Percentiles rank a stretch among this genome's conserved stretches.
These are phyloP conservation scores for Russula ochroleuca DNA, from an alignment of 768 basidiomycete species.

Conservation along the genomic window DNA sequence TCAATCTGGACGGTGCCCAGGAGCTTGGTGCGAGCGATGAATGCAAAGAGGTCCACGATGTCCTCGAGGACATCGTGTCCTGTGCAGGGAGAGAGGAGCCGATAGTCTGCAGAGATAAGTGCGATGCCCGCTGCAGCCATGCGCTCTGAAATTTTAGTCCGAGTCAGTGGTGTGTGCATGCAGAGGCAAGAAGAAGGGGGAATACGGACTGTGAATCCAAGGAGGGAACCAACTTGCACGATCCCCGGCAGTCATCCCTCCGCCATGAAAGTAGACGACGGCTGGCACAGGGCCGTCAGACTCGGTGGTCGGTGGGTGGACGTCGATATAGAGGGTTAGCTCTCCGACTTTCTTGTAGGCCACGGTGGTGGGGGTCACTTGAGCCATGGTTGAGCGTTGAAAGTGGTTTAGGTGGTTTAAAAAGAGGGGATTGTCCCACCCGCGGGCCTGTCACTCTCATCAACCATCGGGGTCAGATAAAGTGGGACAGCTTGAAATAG, in stretches of 20 bases:
- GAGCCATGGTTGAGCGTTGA: neutral
- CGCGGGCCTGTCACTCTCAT: neutral
- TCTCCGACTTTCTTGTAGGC: constrained; percentile 37
- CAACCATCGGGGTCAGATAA: neutral
- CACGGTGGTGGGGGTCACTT: constrained; percentile 28
- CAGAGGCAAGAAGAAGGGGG: neutral
- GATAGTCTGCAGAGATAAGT: constrained; percentile 62
- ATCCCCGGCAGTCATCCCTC: constrained; percentile 58
- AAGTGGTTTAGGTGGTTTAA: neutral
- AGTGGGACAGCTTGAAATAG: too few relatives aligned
- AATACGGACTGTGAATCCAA: constrained; percentile 54
- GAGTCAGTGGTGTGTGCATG: neutral
- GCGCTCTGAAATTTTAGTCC: constrained; percentile 40
- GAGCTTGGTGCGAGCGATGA: constrained; percentile 34
- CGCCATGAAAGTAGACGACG: constrained; percentile 46
- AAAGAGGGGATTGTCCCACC: neutral
- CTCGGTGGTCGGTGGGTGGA: constrained; percentile 39
- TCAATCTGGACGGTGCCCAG: constrained; percentile 36
- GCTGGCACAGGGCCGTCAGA: constrained; percentile 27
- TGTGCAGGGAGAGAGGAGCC: constrained; percentile 49
- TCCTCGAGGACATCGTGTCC: constrained; percentile 57
- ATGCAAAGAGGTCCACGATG: constrained; percentile 51
- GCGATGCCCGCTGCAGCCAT: constrained; percentile 45
- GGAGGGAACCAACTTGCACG: constrained; percentile 56
- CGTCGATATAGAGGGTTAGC: constrained; percentile 34